These are phyloP conservation scores for Acer yangbiense DNA, from an alignment of 345 rosid species.

Conservation along the genomic window DNA sequence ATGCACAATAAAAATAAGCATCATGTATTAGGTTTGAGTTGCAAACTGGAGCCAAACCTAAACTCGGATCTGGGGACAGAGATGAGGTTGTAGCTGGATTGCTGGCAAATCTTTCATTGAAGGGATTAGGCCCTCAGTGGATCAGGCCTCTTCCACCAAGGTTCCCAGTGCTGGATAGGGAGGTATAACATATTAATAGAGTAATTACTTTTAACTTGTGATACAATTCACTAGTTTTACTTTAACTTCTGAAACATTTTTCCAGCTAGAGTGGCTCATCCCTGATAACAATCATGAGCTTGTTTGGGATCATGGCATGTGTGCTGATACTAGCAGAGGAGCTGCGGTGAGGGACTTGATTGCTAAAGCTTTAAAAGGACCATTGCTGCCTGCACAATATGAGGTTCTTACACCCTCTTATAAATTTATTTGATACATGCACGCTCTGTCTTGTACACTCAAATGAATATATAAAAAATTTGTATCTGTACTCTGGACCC, in stretches of 20 bases:
- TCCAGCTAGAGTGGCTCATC: slow-evolving; percentile 88
- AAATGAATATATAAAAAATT: background rate
- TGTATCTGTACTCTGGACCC: background rate
- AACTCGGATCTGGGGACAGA: slow-evolving; percentile 88
- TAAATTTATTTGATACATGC: background rate
- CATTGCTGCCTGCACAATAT: slow-evolving; percentile 77
- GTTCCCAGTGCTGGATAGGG: slow-evolving; percentile 75
- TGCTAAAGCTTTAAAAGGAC: slow-evolving; percentile 79
- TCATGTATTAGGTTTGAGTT: slow-evolving; percentile 69
- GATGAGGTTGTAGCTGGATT: slow-evolving; percentile 62
- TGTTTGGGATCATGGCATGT: slow-evolving; percentile 95
- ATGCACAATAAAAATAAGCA: slow-evolving; percentile 16
- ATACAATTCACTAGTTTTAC: slow-evolving; percentile 18
- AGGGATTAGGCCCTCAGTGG: slow-evolving; percentile 73
- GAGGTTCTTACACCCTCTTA: slow-evolving; percentile 51
- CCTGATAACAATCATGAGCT: slow-evolving; percentile 97
- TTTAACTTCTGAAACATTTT: slow-evolving; percentile 15
- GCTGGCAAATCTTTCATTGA: slow-evolving; percentile 49
- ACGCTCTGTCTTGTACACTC: background rate
- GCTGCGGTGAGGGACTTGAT: slow-evolving; percentile 86
- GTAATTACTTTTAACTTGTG: slow-evolving; percentile 11
- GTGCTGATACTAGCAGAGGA: slow-evolving; percentile 98
- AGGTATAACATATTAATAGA: slow-evolving; percentile 43
- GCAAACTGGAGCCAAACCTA: slow-evolving; percentile 67
- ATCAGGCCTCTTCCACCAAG: slow-evolving; percentile 86